Evolutionary conservation across 768 basidiomycete species (phyloP), one percentile per base, ranked within the genome.

Genomic region (Leccinum disarticulatum): DNA sequence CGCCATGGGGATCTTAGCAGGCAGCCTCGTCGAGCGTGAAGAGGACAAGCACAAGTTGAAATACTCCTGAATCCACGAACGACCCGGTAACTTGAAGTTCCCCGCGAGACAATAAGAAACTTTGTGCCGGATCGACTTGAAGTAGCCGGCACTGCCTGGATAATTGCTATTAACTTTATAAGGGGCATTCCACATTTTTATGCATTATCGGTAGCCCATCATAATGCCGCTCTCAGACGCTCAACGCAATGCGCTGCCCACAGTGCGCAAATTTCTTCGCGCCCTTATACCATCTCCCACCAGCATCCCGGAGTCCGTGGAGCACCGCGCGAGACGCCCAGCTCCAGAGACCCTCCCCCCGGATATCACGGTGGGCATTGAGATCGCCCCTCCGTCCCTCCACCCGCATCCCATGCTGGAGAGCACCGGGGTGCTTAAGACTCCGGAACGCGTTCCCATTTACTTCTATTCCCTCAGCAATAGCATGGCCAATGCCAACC

Each of bases 401-500:
- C n/a, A 57, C 0, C 64, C 55, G 14, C 56, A 54, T 35, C 51
- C 60, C 2, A 50, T 59, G 27, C 28, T 57, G 30, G 15, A 38
- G 8, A 25, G n/a, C 15, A 6, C 19, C 5, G 38, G 33, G 19
- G n/a, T 41, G 1, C 52, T 69, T 28, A 67, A 46, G 27, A 3
- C 52, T 2, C 61, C 70, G 5, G 68, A 64, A n/a, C 62, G 52
- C 13, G 65, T 67, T 15, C 68, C 68, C 2, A 0, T 72, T 43
- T 70, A 56, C 25, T 70, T 68, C 30, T 73, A 50, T 6, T 1
- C 61, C 35, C 62, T 63, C 46, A 15, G 14, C 22, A 17, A 19
- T 27, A 36, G 58, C 25, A 3, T 1, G 10, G 6, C 35, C 2
- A 30, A 28, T n/a, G 17, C 15, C n/a, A 35, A n/a, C 52, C 35